Conservation (phyloP, 495 filamentous ascomycete species). For the Staphylotrichum tortipilum region DNA sequence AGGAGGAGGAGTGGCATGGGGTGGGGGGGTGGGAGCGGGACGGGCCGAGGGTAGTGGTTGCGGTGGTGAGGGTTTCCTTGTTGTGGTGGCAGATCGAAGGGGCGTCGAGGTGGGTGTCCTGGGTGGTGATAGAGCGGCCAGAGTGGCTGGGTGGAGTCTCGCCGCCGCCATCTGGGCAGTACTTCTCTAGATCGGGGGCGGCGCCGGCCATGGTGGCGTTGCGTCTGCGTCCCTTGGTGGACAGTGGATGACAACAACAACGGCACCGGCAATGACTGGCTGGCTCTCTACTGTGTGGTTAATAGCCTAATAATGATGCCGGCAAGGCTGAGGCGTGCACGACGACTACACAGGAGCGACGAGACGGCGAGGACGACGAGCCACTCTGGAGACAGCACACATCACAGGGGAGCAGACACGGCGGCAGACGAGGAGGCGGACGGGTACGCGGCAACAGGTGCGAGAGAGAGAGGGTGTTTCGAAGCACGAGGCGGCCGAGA, state of each 20-base stretch:
- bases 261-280: neutral
- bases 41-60: too few relatives aligned
- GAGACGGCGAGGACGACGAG: too few relatives aligned
- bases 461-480: too few relatives aligned
- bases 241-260: neutral
- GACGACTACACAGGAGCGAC: too few relatives aligned
- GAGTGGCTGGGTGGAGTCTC: neutral
- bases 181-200: neutral
- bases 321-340: too few relatives aligned
- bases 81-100: neutral
- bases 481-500: too few relatives aligned
- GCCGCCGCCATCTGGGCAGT: neutral
- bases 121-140: neutral
- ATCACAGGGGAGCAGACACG: too few relatives aligned
- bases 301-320: neutral
- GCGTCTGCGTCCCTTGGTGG: too few relatives aligned
- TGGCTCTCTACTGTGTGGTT: neutral
- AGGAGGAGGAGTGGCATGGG: constrained; percentile 8
- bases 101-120: neutral
- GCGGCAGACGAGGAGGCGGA: too few relatives aligned
- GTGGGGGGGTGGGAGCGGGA: too few relatives aligned
- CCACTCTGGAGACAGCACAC: too few relatives aligned
- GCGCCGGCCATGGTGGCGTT: neutral
- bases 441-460: too few relatives aligned
- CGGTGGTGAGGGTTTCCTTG: neutral